phyloP scores from a whole-genome alignment of 192 early-diverging fungal species.

The Jimgerdemannia lactiflua region DNA sequence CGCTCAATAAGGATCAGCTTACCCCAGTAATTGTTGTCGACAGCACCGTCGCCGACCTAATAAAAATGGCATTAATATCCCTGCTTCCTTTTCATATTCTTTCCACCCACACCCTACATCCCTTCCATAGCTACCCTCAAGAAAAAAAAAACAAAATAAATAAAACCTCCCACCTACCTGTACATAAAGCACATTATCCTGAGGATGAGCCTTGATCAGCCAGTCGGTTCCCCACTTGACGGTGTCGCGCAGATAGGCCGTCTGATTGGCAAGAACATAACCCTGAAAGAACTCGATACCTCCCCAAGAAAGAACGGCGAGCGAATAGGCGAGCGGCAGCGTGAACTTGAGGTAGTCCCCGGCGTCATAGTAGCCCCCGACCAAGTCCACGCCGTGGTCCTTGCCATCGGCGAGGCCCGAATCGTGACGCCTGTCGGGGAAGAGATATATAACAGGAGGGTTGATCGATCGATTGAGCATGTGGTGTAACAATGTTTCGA shows the following conservation, averaged over 20 bases:
- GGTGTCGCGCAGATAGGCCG: constrained; percentile 40
- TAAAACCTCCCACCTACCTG: constrained; percentile 37
- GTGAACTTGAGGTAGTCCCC: constrained; percentile 60
- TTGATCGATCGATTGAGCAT: neutral
- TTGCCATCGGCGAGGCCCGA: constrained; percentile 29
- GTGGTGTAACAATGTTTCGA: neutral
- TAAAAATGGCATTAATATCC: neutral
- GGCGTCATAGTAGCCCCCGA: constrained; percentile 36
- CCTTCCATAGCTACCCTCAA: too few relatives aligned
- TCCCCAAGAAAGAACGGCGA: constrained; percentile 50
- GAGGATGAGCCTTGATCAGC: constrained; percentile 56
- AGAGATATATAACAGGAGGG: neutral
- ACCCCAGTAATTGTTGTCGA: constrained; percentile 62
- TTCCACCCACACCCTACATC: neutral
- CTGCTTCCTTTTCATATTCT: constrained; percentile 2
- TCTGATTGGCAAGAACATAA: constrained; percentile 44
- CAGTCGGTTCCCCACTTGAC: constrained; percentile 60
- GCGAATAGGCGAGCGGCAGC: constrained; percentile 50
- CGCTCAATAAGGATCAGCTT: neutral
- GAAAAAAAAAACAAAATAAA: neutral
- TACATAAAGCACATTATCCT: constrained; percentile 45
- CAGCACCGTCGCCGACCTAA: constrained; percentile 33
- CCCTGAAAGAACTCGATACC: constrained; percentile 53
- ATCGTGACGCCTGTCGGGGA: constrained; percentile 23
- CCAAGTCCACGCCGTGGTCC: constrained; percentile 26